Evolutionary conservation across 2,329 filamentous ascomycete species (phyloP), one percentile per base, ranked within the genome.

Genomic region (Rhinocladiella similis): DNA sequence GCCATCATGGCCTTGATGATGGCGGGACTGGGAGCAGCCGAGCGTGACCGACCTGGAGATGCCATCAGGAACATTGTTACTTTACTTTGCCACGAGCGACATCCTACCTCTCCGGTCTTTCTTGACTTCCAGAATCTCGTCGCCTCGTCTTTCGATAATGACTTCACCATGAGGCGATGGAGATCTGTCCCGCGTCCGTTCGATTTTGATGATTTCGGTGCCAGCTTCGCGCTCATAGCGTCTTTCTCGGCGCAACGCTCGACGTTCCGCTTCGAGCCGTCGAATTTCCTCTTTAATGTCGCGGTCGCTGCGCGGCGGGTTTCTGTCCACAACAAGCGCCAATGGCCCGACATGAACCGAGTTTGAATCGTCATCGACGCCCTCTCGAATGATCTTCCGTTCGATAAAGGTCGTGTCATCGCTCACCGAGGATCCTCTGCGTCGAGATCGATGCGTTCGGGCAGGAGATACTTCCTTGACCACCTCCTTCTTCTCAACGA

Each of bases 91-190:
- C 53, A 75, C 64, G 62, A 71, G 60, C 54, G 65, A 63, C 85
- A 94, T 86, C 89, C 87, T 94, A 95, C 92, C 91, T 91, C 90
- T 94, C 80, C 88, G 88, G 77, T 97, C 91, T 80, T 89, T 91
- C 76, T 91, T 89, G 67, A 96, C 85, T 60, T 79, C 75, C 3
- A 76, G 67, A 5, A 86, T 73, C 57, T 85, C 82, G 49, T 80
- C 74, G 38, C 73, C 72, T 65, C 76, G 63, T 38, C 66, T 60
- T 33, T 69, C 61, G 41, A 70, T 69, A 57, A 73, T 69, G 16
- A 72, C 66, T 45, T 72, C 67, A 16, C 63, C 60, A 5, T 50
- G 53, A 29, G 63, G 63, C 18, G 60, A 60, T 29, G 63, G 62
- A 14, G 57, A 51, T 25, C 70, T 45, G 9, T 64, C 68, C 10